phyloP scores from a whole-genome alignment of 2,329 filamentous ascomycete species.

The Botrytis elliptica region DNA sequence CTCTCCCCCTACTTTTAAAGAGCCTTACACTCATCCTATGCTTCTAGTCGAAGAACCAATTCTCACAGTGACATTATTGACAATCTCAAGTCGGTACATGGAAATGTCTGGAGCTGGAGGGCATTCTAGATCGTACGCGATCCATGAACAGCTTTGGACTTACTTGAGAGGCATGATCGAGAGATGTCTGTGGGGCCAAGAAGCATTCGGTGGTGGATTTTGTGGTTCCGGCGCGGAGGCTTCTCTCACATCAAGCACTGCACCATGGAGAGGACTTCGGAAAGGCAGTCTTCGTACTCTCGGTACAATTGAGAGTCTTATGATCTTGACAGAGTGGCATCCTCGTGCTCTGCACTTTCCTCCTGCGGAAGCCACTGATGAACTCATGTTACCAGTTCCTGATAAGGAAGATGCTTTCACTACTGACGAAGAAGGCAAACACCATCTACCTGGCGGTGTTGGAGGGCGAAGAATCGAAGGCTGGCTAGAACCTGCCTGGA shows the following conservation, averaged over 20 bases:
- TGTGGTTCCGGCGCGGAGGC: constrained; percentile 67
- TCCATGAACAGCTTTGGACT: constrained; percentile 93
- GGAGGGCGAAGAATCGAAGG: constrained; percentile 86
- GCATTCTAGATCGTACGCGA: constrained; percentile 79
- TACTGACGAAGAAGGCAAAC: constrained; percentile 47
- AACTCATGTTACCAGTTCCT: constrained; percentile 63
- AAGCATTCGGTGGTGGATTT: constrained; percentile 89
- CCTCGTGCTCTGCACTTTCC: constrained; percentile 93
- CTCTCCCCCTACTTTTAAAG: constrained; percentile 84
- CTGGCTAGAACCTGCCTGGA: constrained; percentile 95
- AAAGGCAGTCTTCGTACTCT: constrained; percentile 83
- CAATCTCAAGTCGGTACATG: constrained; percentile 85
- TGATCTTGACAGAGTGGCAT: constrained; percentile 97
- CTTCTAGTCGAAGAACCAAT: constrained; percentile 90
- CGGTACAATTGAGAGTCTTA: constrained; percentile 89
- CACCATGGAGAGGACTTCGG: constrained; percentile 66
- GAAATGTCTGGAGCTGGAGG: constrained; percentile 77
- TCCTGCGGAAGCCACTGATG: constrained; percentile 70
- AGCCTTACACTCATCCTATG: constrained; percentile 74
- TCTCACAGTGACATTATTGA: constrained; percentile 84
- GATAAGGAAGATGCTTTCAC: constrained; percentile 46
- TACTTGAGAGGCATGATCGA: constrained; percentile 95
- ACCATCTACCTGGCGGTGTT: constrained; percentile 52
- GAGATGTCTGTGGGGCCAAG: constrained; percentile 90
- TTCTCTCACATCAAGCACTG: constrained; percentile 63